A percentile compares a stretch with the other conserved stretches of the same genome.
Evolutionary conservation across 208 protist species (phyloP).

Genomic region (Leptomonas seymouri): DNA sequence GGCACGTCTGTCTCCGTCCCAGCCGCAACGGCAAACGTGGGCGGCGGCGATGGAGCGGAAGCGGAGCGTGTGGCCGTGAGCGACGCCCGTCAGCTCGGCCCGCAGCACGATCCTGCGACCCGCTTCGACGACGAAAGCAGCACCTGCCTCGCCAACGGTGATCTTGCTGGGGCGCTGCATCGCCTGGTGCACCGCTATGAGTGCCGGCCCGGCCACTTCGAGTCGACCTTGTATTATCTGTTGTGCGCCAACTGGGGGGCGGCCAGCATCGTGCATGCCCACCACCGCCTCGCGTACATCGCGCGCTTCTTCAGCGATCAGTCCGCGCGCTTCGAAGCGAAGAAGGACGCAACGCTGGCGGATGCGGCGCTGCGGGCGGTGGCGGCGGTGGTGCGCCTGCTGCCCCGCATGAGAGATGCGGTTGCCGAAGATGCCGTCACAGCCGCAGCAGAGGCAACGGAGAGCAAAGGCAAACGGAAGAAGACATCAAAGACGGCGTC

Average conservation of each 20-base stretch:
- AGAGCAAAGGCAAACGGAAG: conserved; percentile 10
- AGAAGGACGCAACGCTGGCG: conserved; percentile 58
- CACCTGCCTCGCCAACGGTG: conserved; percentile 69
- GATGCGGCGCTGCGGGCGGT: conserved; percentile 62
- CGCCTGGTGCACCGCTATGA: conserved; percentile 61
- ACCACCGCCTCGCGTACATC: conserved; percentile 75
- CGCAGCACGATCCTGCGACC: neutral
- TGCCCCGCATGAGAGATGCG: conserved; percentile 45
- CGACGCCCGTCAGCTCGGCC: conserved; percentile 10
- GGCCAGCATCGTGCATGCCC: conserved; percentile 60
- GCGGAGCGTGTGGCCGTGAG: neutral
- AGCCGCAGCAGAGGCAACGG: neutral
- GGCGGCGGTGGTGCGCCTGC: conserved; percentile 39
- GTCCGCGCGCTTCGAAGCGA: conserved; percentile 43
- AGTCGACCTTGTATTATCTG: conserved; percentile 68
- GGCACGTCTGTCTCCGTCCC: conserved; percentile 19
- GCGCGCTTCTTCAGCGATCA: conserved; percentile 61
- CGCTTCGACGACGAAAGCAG: conserved; percentile 72
- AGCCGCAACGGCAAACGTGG: neutral
- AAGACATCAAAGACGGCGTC: conserved; percentile 11
- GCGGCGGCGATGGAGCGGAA: neutral
- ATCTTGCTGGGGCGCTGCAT: conserved; percentile 53
- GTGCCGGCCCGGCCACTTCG: conserved; percentile 45
- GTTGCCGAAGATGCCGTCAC: conserved; percentile 11
- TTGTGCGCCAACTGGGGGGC: conserved; percentile 71